Evolutionary conservation across 2,329 filamentous ascomycete genomes (phyloP).

Genomic region (Colletotrichum karsti): DNA sequence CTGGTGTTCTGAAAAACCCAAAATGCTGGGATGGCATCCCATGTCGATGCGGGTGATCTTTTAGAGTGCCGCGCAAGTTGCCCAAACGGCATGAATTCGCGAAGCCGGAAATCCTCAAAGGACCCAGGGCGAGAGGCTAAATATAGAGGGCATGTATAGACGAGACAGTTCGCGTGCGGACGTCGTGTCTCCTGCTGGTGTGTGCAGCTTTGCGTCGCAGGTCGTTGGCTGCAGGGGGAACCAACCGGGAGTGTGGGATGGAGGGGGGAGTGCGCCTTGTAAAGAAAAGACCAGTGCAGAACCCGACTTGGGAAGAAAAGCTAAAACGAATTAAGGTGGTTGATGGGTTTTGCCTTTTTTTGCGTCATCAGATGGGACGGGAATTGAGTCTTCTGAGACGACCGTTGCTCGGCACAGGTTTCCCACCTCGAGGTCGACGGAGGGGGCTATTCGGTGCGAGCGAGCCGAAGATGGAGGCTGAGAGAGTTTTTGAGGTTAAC

Average conservation of each 20-base stretch:
- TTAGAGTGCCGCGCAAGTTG: slow-evolving; percentile 4
- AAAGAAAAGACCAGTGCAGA: neutral
- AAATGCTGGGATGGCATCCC: slow-evolving; percentile 5
- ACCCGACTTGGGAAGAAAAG: neutral
- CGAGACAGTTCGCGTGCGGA: slow-evolving; percentile 17
- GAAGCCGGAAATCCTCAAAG: neutral
- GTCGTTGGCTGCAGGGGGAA: neutral
- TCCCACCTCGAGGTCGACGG: neutral
- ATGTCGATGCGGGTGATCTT: slow-evolving; percentile 10
- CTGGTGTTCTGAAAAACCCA: neutral
- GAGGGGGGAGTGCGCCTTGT: neutral
- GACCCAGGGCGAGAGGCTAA: neutral
- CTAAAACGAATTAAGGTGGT: slow-evolving; percentile 17
- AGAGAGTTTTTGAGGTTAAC: slow-evolving; percentile 7
- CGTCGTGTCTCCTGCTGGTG: neutral
- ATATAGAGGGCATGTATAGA: slow-evolving; percentile 24
- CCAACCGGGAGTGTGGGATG: neutral
- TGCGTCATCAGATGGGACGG: slow-evolving; percentile 24
- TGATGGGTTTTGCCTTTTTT: neutral
- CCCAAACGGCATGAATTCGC: slow-evolving; percentile 20
- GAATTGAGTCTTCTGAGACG: slow-evolving; percentile 6
- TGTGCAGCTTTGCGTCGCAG: neutral
- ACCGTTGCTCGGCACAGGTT: slow-evolving; percentile 23
- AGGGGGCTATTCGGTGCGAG: slow-evolving; percentile 7
- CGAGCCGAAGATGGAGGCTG: slow-evolving; percentile 7